Evolutionary conservation across 257 asterid species (phyloP).

Genomic region (Solanum rostratum): DNA sequence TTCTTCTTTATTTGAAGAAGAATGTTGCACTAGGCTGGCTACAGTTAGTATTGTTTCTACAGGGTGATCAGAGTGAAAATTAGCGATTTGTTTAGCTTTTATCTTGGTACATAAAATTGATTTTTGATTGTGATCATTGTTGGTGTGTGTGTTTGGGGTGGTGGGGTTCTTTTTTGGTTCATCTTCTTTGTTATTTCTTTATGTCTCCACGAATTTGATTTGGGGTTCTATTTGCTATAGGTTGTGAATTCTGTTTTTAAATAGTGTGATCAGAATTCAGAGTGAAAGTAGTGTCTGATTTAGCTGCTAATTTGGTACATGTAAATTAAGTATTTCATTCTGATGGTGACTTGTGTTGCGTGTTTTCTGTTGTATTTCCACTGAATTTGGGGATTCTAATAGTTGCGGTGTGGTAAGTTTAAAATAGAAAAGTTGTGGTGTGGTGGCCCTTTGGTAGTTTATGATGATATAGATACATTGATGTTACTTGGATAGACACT

Average conservation of each 20-base stretch:
- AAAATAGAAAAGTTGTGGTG: not conserved
- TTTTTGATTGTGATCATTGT: not conserved
- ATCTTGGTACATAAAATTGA: not conserved
- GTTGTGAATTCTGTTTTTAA: not conserved
- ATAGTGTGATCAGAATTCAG: not conserved
- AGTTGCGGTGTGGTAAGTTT: not conserved
- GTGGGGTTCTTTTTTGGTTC: not conserved
- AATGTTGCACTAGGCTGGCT: conserved; percentile 64
- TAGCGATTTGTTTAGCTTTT: not conserved
- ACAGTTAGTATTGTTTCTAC: conserved; percentile 28
- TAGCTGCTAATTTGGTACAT: not conserved
- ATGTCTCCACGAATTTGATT: not conserved
- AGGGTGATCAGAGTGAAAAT: not conserved
- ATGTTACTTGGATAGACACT: not conserved
- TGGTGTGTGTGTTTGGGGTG: not conserved
- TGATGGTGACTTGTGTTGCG: not conserved
- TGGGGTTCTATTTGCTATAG: not conserved
- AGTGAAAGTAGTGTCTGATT: not conserved
- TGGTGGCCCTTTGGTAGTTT: not conserved
- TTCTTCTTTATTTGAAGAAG: conserved; percentile 71
- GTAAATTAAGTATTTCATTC: not conserved
- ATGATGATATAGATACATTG: not conserved
- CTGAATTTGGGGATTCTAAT: not conserved
- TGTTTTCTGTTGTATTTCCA: not conserved
- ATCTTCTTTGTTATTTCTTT: not conserved